Conservation (phyloP, 1,139 yeast species). For the Yamadazyma taylorii region DNA sequence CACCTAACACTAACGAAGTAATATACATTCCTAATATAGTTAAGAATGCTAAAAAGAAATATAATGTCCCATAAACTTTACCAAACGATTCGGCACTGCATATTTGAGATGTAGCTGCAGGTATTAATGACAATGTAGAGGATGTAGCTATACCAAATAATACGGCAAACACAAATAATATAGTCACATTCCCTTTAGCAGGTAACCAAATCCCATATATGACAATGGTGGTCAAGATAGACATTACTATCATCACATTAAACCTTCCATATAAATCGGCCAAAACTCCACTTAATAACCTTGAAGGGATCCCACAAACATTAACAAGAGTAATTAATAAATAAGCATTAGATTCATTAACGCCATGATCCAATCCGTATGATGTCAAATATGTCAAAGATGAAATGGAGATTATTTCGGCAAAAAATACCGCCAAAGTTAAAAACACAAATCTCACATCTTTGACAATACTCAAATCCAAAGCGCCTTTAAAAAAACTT, state of each 20-base stretch:
- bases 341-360: slow-evolving; percentile 41
- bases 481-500: slow-evolving; percentile 24
- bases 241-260: slow-evolving; percentile 49
- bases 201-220: slow-evolving; percentile 52
- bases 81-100: slow-evolving; percentile 67
- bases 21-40: slow-evolving; percentile 43
- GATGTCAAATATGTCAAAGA: slow-evolving; percentile 53
- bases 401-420: slow-evolving; percentile 51
- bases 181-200: slow-evolving; percentile 19
- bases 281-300: slow-evolving; percentile 46
- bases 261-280: slow-evolving; percentile 53
- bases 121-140: slow-evolving; percentile 32
- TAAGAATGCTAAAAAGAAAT: slow-evolving; percentile 61
- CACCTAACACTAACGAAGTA: slow-evolving; percentile 27
- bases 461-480: slow-evolving; percentile 44
- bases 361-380: slow-evolving; percentile 46
- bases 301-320: slow-evolving; percentile 47
- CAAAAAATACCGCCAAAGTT: slow-evolving; percentile 42
- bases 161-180: slow-evolving; percentile 26
- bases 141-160: slow-evolving; percentile 32
- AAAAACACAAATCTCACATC: slow-evolving; percentile 41
- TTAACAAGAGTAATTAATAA: slow-evolving; percentile 46
- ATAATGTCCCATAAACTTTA: slow-evolving; percentile 67
- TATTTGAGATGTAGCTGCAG: slow-evolving; percentile 57
- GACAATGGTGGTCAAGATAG: slow-evolving; percentile 34